Conservation (phyloP, 768 basidiomycete genomes). For the Lactarius trivialis region DNA sequence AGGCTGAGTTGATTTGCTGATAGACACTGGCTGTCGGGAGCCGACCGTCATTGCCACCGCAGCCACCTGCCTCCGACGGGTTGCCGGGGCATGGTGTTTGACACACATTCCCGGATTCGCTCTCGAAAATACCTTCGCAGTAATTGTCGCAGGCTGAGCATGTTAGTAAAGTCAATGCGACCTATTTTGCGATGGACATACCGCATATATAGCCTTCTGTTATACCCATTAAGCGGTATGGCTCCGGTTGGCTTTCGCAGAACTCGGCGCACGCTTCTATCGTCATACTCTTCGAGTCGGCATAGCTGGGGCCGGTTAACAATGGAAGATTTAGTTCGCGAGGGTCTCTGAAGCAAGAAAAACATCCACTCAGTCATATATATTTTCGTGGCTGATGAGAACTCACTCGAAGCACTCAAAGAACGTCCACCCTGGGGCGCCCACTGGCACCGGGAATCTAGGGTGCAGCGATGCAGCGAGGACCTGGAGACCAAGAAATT, state of each 20-base stretch:
- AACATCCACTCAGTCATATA: background rate
- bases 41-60: too few species aligned
- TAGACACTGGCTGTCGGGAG: too few species aligned
- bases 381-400: background rate
- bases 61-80: too few species aligned
- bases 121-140: constrained; percentile 34
- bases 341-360: background rate
- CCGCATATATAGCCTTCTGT: constrained; percentile 61
- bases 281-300: constrained; percentile 51
- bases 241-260: constrained; percentile 33
- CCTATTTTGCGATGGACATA: constrained; percentile 23
- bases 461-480: background rate
- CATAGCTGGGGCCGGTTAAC: constrained; percentile 41
- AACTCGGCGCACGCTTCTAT: constrained; percentile 42
- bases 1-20: constrained; percentile 39
- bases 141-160: background rate
- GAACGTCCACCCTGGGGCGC: background rate
- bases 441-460: too few species aligned
- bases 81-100: too few species aligned
- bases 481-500: background rate
- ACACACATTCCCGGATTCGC: too few species aligned
- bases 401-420: background rate
- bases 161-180: background rate
- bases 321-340: constrained; percentile 28
- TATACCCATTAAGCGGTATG: constrained; percentile 57